Base-by-base conservation (phyloP, 441 rosid species). In the California macrophylla region DNA sequence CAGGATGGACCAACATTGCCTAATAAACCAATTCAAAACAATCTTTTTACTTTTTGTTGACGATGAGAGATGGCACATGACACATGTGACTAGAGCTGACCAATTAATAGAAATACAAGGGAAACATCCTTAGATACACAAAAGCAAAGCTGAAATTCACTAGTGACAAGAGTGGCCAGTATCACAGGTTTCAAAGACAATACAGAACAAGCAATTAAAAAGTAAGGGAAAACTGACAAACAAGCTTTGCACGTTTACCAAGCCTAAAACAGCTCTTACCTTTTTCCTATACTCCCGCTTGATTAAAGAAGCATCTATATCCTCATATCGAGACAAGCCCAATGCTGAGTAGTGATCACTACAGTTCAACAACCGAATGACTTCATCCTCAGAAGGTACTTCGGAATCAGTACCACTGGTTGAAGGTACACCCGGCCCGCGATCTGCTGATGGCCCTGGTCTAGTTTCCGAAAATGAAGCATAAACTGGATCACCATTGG, bases 1-100 rank as follows among this genome's bases (percentile, higher is more conserved):
- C 99, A n/a, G 99, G 99, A 85, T 94, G 99, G 75, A 94, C 98
- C 80, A 90, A 77, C 96, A 92, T 94, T 42, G 98, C 98, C 98
- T 94, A 68, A 75, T 70, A 16, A 73, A 80, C 70, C 64, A 71
- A 66, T 66, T 34, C 3, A 66, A 50, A 70, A 68, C 71, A 56
- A 45, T 73, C 69, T 32, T 54, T 29, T 60, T 64, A 29, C 10
- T 50, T 42, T 25, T 62, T 9, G 18, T 34, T 34, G 63, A 25
- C 4, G 18, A 12, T 30, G 66, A 34, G 40, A 34, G 10, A 34
- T 34, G 40, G 7, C 40, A 34, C 5, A 30, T 30, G 40, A 34
- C 40, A 34, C 5, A 30, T 30, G 40, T 34, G 40, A 34, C 40
- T 5, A 52, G 50, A 26, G 36, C 63, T 25, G 38, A 34, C 68